Percentiles rank a stretch among this genome's conserved stretches.
These are phyloP conservation scores for Naematelia encephala DNA, from an alignment of 768 basidiomycete genomes.

Conservation along the genomic window DNA sequence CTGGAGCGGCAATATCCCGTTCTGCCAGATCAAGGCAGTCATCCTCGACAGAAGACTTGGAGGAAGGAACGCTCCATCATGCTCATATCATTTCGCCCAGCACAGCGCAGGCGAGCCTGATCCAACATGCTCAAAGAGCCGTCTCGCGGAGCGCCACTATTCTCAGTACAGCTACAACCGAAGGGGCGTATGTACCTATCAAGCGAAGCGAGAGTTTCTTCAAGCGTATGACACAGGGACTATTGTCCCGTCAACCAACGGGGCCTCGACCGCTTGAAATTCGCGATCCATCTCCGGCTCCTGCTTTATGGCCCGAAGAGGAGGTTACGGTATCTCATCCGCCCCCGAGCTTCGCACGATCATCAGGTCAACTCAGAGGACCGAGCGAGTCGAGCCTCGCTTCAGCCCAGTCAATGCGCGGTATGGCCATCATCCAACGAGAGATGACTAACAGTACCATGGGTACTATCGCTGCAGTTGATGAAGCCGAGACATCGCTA, in stretches of 20 bases:
- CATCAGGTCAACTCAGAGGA: slow-evolving; percentile 16
- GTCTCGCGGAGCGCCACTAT: not conserved
- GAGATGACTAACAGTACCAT: slow-evolving; percentile 15
- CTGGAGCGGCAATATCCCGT: not conserved
- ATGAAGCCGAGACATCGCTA: not conserved
- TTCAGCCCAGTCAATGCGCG: slow-evolving; percentile 38
- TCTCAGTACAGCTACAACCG: not conserved
- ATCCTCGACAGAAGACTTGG: slow-evolving; percentile 19
- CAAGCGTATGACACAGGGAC: slow-evolving; percentile 33
- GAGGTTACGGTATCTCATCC: slow-evolving; percentile 12
- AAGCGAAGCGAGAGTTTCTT: slow-evolving; percentile 54
- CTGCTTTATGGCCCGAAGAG: slow-evolving; percentile 57
- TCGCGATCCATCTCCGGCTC: slow-evolving; percentile 73
- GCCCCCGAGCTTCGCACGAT: slow-evolving; percentile 14
- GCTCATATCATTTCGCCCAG: slow-evolving; percentile 2
- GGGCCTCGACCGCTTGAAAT: slow-evolving; percentile 55
- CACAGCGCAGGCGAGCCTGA: not conserved
- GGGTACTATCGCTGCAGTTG: not conserved
- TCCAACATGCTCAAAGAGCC: slow-evolving; percentile 5
- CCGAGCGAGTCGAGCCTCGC: slow-evolving; percentile 28
- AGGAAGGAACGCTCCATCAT: slow-evolving; percentile 31
- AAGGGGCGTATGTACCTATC: slow-evolving; percentile 62
- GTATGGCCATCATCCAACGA: slow-evolving; percentile 40
- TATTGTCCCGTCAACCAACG: slow-evolving; percentile 50
- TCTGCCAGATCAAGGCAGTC: slow-evolving; percentile 3